A percentile compares a stretch with the other conserved stretches of the same genome.
Conservation (phyloP, 768 basidiomycete species). For the Leccinum sublutescens region DNA sequence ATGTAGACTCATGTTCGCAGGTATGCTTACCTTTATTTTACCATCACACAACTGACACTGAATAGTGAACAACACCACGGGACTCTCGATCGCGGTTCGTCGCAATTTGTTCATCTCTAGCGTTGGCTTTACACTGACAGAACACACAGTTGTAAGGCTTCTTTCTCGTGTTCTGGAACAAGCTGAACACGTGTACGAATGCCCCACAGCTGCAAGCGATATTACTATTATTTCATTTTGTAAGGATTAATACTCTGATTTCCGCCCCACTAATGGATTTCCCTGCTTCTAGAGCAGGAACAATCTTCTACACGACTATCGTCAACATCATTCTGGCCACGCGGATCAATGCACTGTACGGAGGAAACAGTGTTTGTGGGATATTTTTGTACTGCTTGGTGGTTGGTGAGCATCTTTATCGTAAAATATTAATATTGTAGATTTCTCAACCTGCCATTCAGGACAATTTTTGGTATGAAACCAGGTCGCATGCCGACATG, state of each 20-base stretch:
- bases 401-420: slow-evolving; percentile 10
- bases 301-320: slow-evolving; percentile 15
- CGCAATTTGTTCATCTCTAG: neutral
- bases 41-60: neutral
- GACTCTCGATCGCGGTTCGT: slow-evolving; percentile 19
- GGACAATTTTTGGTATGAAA: slow-evolving; percentile 20
- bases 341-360: slow-evolving; percentile 21
- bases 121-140: neutral
- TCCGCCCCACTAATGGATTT: neutral
- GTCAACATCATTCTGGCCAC: slow-evolving; percentile 24
- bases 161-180: neutral
- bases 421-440: neutral
- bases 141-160: slow-evolving; percentile 19
- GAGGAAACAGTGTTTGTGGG: neutral
- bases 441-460: neutral
- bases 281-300: slow-evolving; percentile 14
- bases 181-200: neutral
- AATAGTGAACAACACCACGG: slow-evolving; percentile 22
- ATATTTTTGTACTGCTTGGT: slow-evolving; percentile 15
- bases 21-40: slow-evolving; percentile 5
- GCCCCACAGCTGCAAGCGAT: slow-evolving; percentile 18
- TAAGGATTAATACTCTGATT: neutral
- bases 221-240: slow-evolving; percentile 24
- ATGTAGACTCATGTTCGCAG: slow-evolving; percentile 14
- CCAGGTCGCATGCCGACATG: neutral